Evolutionary conservation across 768 basidiomycete genomes (phyloP).

Genomic region (Rhodosporidiobolus sp.): DNA sequence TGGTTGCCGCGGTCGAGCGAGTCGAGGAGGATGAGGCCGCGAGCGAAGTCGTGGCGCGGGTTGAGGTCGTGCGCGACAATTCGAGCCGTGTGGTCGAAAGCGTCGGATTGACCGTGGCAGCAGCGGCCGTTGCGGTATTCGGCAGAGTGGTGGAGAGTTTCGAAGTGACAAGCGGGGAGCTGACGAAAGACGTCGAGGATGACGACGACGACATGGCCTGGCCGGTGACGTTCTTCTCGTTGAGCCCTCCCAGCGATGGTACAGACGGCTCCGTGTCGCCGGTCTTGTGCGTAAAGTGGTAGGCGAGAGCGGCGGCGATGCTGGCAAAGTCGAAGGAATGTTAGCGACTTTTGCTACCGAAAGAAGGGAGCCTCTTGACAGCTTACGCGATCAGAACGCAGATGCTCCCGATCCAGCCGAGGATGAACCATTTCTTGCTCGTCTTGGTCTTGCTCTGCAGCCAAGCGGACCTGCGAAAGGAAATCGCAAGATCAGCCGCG

Average conservation of each 20-base stretch:
- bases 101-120: too few relatives aligned
- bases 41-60: too few relatives aligned
- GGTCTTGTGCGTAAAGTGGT: constrained; percentile 3
- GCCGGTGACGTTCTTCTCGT: background rate
- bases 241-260: constrained; percentile 9
- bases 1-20: too few relatives aligned
- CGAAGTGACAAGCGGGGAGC: background rate
- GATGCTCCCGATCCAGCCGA: constrained; percentile 10
- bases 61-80: too few relatives aligned
- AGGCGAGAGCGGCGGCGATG: constrained; percentile 5
- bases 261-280: background rate
- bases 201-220: background rate
- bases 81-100: too few relatives aligned
- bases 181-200: background rate
- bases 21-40: too few relatives aligned
- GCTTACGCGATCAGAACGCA: constrained; percentile 18
- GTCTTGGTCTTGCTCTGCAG: background rate
- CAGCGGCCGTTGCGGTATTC: too few relatives aligned
- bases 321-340: background rate
- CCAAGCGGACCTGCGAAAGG: constrained; percentile 18
- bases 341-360: too few relatives aligned
- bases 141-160: too few relatives aligned
- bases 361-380: too few relatives aligned
- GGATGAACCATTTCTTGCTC: constrained; percentile 10
- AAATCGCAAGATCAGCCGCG: too few relatives aligned